These are phyloP conservation scores for Backusella circina DNA, from an alignment of 192 early-diverging fungal species.

Conservation along the genomic window DNA sequence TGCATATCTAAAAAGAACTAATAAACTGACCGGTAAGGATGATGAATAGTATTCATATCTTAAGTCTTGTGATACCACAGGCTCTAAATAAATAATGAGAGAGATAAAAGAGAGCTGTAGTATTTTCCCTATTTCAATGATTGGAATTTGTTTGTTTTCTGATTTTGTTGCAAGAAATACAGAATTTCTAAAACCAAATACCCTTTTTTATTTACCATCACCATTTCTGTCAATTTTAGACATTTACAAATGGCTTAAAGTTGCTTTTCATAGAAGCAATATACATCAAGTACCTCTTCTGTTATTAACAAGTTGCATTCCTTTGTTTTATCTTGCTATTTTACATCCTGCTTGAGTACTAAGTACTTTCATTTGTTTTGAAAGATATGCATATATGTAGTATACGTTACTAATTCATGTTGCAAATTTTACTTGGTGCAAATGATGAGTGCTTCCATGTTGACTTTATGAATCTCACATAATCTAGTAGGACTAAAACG, in stretches of 20 bases:
- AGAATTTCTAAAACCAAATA: too few relatives aligned
- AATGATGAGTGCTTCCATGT: slow-evolving; percentile 48
- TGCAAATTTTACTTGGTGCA: slow-evolving; percentile 49
- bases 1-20: slow-evolving; percentile 76
- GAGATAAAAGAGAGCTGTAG: slow-evolving; percentile 39
- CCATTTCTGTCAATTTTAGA: too few relatives aligned
- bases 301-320: too few relatives aligned
- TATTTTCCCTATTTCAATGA: slow-evolving; percentile 62
- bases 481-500: slow-evolving; percentile 53
- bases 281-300: too few relatives aligned
- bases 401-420: slow-evolving; percentile 44
- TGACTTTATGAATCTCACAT: slow-evolving; percentile 48
- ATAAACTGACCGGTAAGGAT: slow-evolving; percentile 36
- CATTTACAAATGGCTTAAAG: too few relatives aligned
- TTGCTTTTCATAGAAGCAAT: too few relatives aligned
- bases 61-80: slow-evolving; percentile 63
- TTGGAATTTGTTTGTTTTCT: slow-evolving; percentile 63
- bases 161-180: slow-evolving; percentile 74
- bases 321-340: too few relatives aligned
- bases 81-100: slow-evolving; percentile 54
- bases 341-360: slow-evolving; percentile 51
- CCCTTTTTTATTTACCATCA: too few relatives aligned
- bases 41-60: slow-evolving; percentile 60
- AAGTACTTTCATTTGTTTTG: background rate
- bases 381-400: too few relatives aligned